Evolutionary conservation across 345 rosid genomes (phyloP).

Genomic region (Atalantia buxifolia): DNA sequence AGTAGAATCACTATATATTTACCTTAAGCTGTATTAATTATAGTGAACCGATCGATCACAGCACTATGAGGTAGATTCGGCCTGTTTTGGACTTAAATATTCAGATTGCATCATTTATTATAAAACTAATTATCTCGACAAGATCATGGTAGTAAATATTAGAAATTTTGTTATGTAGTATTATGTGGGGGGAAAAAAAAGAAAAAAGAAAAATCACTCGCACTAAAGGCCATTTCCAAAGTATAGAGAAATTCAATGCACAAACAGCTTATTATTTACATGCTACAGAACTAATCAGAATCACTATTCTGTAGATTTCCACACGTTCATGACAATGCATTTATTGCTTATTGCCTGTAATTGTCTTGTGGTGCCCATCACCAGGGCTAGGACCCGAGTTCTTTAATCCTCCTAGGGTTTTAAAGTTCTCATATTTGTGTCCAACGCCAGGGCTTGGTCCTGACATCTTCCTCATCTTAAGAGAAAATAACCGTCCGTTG

Average conservation of each 20-base stretch:
- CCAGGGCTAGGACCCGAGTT: conserved; percentile 50
- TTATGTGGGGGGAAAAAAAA: too few species aligned
- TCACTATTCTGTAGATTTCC: background rate
- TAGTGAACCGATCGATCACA: too few species aligned
- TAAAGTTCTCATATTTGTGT: conserved; percentile 8
- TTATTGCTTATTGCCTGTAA: conserved; percentile 17
- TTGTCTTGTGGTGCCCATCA: conserved; percentile 31
- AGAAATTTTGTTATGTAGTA: too few species aligned
- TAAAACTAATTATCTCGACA: too few species aligned
- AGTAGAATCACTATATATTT: too few species aligned
- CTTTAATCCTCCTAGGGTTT: background rate
- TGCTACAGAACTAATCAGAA: background rate
- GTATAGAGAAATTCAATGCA: background rate
- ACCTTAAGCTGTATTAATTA: too few species aligned
- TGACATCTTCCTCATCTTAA: conserved; percentile 18
- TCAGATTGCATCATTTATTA: too few species aligned
- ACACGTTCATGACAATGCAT: too few species aligned
- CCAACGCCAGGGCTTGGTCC: conserved; percentile 46
- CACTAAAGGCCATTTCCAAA: background rate
- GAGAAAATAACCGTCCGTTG: conserved; percentile 3
- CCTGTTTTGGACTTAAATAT: too few species aligned
- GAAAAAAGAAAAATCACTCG: background rate
- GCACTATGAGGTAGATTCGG: too few species aligned
- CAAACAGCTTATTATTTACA: background rate
- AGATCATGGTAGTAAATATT: too few species aligned